phyloP scores from a whole-genome alignment of 768 basidiomycete species.

The Trametes meyenii region DNA sequence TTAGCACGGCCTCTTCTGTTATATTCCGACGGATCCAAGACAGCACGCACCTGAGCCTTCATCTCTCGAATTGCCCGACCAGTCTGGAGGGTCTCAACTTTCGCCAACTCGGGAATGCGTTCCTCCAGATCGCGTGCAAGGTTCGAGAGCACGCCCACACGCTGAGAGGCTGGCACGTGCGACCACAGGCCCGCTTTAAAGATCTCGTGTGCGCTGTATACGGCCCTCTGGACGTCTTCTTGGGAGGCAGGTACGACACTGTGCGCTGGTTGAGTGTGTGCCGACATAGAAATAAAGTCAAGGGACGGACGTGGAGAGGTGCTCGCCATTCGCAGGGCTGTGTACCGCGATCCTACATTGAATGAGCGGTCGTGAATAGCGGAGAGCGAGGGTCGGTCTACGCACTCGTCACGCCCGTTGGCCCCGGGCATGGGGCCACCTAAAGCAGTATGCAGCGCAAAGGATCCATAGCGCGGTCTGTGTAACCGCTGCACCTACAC shows the following conservation, averaged over 20 bases:
- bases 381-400: not conserved
- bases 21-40: no score
- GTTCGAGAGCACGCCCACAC: constrained; percentile 65
- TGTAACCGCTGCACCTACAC: constrained; percentile 8
- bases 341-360: constrained; percentile 49
- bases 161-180: constrained; percentile 53
- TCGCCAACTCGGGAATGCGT: constrained; percentile 59
- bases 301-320: constrained; percentile 54
- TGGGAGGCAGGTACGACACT: constrained; percentile 60
- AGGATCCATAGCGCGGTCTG: constrained; percentile 30
- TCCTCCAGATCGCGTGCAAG: constrained; percentile 66
- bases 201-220: constrained; percentile 55
- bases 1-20: no score
- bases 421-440: constrained; percentile 19
- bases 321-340: constrained; percentile 72
- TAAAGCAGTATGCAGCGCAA: constrained; percentile 22
- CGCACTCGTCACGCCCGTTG: constrained; percentile 30
- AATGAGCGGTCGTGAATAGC: not conserved
- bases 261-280: not conserved
- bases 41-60: constrained; percentile 70
- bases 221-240: constrained; percentile 52
- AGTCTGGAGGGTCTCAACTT: constrained; percentile 74
- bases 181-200: constrained; percentile 80
- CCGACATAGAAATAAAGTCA: not conserved
- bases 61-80: constrained; percentile 83